A percentile compares a stretch with the other conserved stretches of the same genome.
These are phyloP conservation scores for Symbiodinium natans DNA, from an alignment of 73 alveolate genomes.

Conservation along the genomic window DNA sequence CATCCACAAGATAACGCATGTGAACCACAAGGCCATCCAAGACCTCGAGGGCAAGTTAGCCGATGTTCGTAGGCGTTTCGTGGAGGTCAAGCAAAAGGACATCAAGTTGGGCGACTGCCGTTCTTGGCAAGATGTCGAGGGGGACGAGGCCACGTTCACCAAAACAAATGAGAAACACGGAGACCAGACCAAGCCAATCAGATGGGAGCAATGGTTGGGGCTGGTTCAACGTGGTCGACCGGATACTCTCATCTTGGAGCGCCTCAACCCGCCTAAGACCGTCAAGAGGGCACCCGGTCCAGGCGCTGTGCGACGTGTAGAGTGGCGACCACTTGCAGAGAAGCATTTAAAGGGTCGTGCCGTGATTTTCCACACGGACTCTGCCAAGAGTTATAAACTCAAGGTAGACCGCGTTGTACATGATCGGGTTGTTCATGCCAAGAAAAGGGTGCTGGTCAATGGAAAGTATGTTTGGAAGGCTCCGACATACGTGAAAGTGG, in stretches of 20 bases:
- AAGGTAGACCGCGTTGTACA: not conserved
- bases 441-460: not conserved
- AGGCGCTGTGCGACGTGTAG: not conserved
- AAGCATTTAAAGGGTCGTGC: not conserved
- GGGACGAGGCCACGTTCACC: constrained; percentile 25
- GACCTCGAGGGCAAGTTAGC: not conserved
- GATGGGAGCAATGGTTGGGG: not conserved
- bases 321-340: not conserved
- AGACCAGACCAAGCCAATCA: not conserved
- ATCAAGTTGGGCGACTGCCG: not conserved
- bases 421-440: not conserved
- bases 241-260: not conserved
- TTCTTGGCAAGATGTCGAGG: not conserved
- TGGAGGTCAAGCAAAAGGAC: not conserved
- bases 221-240: not conserved
- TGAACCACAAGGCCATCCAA: constrained; percentile 31
- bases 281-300: not conserved
- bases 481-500: not conserved
- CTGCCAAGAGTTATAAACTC: no score
- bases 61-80: not conserved
- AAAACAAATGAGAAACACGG: not conserved
- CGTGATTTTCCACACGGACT: not conserved
- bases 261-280: not conserved
- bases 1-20: not conserved
- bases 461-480: not conserved